Conservation (phyloP, 768 basidiomycete genomes). For the Tricholoma bakamatsutake region DNA sequence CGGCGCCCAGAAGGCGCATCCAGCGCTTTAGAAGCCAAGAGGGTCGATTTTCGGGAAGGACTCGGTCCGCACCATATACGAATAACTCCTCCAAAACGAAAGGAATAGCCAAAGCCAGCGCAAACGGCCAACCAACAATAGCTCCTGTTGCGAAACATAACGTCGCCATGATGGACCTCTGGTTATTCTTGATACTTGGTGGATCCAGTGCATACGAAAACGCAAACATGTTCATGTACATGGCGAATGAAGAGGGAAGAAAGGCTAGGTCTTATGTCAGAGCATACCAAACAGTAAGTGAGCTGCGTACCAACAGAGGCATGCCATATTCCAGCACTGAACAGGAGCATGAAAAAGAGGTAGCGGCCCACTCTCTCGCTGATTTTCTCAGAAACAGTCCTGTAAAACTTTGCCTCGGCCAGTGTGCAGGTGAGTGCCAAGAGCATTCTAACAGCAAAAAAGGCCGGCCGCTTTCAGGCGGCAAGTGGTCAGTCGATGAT, state of each 20-base stretch:
- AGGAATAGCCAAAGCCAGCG: constrained; percentile 81
- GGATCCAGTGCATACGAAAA: constrained; percentile 63
- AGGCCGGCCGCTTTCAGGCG: constrained; percentile 62
- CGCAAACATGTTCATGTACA: constrained; percentile 83
- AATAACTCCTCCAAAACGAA: constrained; percentile 90
- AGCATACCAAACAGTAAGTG: constrained; percentile 2
- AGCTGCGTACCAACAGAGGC: constrained; percentile 65
- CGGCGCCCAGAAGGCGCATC: constrained; percentile 48
- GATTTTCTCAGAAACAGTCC: constrained; percentile 72
- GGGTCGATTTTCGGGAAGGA: constrained; percentile 35
- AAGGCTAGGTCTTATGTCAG: constrained; percentile 51
- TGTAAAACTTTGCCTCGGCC: constrained; percentile 80
- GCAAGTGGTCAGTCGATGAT: constrained; percentile 10
- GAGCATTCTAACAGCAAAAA: constrained; percentile 83
- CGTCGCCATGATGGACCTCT: constrained; percentile 60
- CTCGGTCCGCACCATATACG: constrained; percentile 62
- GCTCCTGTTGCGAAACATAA: constrained; percentile 73
- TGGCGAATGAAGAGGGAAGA: constrained; percentile 91
- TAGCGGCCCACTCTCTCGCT: constrained; percentile 93
- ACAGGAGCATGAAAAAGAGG: constrained; percentile 77
- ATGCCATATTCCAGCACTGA: constrained; percentile 94
- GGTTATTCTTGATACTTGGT: constrained; percentile 43
- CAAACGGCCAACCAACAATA: constrained; percentile 95
- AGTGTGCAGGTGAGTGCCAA: constrained; percentile 68
- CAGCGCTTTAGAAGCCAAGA: constrained; percentile 62